phyloP scores from a whole-genome alignment of 192 early-diverging fungal genomes.

The Mortierella hygrophila region DNA sequence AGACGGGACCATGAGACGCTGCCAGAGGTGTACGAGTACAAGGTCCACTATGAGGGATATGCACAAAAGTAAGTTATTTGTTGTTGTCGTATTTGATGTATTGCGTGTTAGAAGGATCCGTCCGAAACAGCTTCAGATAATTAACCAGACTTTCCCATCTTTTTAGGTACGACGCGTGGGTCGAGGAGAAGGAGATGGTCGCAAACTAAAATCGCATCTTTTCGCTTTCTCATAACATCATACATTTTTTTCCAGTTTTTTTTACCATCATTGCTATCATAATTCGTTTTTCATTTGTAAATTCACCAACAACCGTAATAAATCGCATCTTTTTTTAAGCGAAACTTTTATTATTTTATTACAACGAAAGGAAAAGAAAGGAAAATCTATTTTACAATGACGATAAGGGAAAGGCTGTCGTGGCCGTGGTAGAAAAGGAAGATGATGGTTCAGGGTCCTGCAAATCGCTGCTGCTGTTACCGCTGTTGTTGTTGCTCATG shows the following conservation, averaged over 20 bases:
- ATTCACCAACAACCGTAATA: not conserved
- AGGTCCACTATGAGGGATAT: slow-evolving; percentile 27
- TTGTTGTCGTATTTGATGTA: not conserved
- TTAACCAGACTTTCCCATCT: not conserved
- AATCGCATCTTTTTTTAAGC: not conserved
- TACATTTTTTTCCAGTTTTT: not conserved
- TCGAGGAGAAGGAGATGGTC: slow-evolving; percentile 9
- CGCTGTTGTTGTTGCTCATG: not conserved
- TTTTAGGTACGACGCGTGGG: slow-evolving; percentile 10
- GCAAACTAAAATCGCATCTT: not conserved
- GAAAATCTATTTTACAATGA: slow-evolving; percentile 5
- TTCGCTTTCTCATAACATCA: not conserved
- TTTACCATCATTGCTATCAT: not conserved
- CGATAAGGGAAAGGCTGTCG: not conserved
- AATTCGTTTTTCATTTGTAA: not conserved
- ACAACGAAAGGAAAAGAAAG: not conserved
- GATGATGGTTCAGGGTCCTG: not conserved
- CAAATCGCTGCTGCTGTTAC: no score
- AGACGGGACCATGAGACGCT: slow-evolving; percentile 11
- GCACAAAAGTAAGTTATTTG: slow-evolving; percentile 4
- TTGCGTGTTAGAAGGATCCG: no score
- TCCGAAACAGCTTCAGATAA: not conserved
- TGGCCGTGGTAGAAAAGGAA: not conserved
- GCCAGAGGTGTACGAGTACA: slow-evolving; percentile 24
- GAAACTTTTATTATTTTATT: not conserved